These are phyloP conservation scores for Teratosphaeria viscida DNA, from an alignment of 2,329 filamentous ascomycete species.

Conservation along the genomic window DNA sequence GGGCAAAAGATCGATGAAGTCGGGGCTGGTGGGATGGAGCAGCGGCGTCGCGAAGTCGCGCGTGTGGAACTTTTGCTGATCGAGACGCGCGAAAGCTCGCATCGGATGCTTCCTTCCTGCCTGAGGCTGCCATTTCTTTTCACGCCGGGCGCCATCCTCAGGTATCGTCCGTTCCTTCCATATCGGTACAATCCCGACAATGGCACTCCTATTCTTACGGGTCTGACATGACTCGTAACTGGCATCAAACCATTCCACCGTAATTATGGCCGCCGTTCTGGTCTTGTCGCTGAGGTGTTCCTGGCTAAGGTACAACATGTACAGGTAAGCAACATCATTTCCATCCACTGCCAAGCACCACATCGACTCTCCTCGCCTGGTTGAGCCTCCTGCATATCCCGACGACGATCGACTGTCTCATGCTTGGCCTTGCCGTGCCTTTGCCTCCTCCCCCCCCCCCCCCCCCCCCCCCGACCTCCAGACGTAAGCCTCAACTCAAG, in stretches of 20 bases:
- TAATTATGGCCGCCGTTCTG: neutral
- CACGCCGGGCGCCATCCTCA: neutral
- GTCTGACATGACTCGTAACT: neutral
- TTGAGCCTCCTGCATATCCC: neutral
- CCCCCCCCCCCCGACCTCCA: neutral
- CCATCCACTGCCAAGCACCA: neutral
- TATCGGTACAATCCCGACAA: neutral
- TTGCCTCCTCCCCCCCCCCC: neutral
- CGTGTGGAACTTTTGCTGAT: conserved; percentile 1
- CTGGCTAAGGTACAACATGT: neutral
- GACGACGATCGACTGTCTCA: neutral
- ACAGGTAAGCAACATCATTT: neutral
- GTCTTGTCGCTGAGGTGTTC: neutral
- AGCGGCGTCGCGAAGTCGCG: neutral
- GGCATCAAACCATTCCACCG: neutral
- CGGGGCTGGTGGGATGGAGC: neutral
- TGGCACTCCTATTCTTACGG: no score
- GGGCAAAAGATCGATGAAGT: neutral
- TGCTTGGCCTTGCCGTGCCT: neutral
- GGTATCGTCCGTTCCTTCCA: neutral
- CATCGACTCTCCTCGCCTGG: neutral
- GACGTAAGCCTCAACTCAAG: neutral
- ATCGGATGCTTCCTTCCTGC: neutral
- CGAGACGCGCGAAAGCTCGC: neutral
- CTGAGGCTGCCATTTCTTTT: neutral